These are phyloP conservation scores for Suillus cothurnatus DNA, from an alignment of 768 basidiomycete genomes.

Conservation along the genomic window DNA sequence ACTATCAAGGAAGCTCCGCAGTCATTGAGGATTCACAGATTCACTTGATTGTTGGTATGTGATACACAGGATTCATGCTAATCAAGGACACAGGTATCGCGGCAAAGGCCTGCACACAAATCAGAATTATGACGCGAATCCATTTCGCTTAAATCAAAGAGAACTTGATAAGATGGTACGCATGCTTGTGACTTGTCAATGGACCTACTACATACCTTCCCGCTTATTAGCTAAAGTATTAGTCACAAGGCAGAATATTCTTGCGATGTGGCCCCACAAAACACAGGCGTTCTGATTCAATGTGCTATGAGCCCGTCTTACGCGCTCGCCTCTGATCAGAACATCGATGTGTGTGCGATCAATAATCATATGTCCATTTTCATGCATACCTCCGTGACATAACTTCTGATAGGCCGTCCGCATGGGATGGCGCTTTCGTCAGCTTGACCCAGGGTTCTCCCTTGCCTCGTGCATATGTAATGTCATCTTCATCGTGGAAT, in stretches of 20 bases:
- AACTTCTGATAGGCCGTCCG: neutral
- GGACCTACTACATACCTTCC: neutral
- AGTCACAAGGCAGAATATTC: conserved; percentile 42
- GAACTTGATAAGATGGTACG: conserved; percentile 77
- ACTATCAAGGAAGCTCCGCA: conserved; percentile 61
- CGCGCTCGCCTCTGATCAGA: neutral
- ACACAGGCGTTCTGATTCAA: too few relatives aligned
- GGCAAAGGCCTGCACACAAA: conserved; percentile 77
- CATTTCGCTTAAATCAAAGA: conserved; percentile 79
- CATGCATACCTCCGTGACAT: neutral
- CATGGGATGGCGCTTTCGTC: neutral
- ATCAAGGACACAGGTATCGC: conserved; percentile 37
- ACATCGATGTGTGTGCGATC: too few relatives aligned
- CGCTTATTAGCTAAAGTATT: neutral
- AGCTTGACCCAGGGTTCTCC: neutral
- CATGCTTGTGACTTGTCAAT: too few relatives aligned
- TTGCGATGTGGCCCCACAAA: too few relatives aligned
- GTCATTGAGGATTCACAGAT: conserved; percentile 52
- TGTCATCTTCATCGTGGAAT: neutral
- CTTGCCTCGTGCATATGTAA: neutral
- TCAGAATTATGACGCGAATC: conserved; percentile 33
- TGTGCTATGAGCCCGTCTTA: neutral
- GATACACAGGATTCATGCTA: neutral
- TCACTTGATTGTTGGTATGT: conserved; percentile 82
- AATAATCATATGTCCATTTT: neutral